Evolutionary conservation across 108 stramenopile genomes (phyloP).

Genomic region (Nitzschia sp.): DNA sequence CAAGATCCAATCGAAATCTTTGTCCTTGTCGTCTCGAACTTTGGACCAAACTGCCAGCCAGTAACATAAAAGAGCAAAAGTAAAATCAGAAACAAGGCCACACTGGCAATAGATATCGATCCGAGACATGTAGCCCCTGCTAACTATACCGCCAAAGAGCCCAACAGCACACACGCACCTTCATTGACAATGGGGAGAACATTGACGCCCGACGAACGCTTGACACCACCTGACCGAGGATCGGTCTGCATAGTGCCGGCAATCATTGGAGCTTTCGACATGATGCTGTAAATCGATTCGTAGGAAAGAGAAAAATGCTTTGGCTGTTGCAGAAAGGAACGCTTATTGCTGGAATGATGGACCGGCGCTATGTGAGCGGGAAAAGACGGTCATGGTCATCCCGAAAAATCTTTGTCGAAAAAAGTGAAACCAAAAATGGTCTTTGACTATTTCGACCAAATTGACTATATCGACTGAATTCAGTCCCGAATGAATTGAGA

Average conservation of each 20-base stretch:
- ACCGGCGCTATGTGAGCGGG: no score
- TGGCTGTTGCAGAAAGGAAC: not conserved
- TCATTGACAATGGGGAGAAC: conserved; percentile 59
- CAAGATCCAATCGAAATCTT: conserved; percentile 72
- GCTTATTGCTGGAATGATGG: no score
- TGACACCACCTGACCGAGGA: conserved; percentile 68
- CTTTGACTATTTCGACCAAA: no score
- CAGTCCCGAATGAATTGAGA: no score
- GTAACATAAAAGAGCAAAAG: conserved; percentile 7
- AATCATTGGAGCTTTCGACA: conserved; percentile 42
- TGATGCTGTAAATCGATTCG: no score
- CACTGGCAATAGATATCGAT: not conserved
- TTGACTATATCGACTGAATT: no score
- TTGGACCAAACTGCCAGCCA: conserved; percentile 53
- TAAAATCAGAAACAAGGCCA: conserved; percentile 5
- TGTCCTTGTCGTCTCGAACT: conserved; percentile 69
- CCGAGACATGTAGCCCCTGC: conserved; percentile 2
- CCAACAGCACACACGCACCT: conserved; percentile 46
- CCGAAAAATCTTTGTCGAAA: no score
- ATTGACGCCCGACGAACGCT: conserved; percentile 73
- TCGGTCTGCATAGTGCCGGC: conserved; percentile 79
- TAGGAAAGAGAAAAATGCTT: not conserved
- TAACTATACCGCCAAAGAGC: no score
- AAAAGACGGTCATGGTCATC: no score
- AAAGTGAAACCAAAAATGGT: no score